These are phyloP conservation scores for Colletotrichum sp. DNA, from an alignment of 2,329 filamentous ascomycete genomes.

Conservation along the genomic window DNA sequence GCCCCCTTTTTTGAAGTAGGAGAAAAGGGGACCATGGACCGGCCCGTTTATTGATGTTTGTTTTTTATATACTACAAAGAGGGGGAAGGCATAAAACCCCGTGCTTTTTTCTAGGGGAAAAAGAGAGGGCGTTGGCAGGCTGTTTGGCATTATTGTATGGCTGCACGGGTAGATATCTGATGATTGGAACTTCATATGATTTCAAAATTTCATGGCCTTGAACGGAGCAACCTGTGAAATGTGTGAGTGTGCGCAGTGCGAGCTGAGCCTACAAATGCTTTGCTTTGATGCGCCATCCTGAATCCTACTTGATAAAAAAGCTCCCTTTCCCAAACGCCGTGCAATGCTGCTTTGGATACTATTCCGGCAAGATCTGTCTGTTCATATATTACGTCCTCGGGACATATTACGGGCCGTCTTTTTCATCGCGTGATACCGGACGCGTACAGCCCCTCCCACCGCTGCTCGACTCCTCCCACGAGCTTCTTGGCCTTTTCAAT, in stretches of 20 bases:
- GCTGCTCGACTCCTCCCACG: constrained; percentile 68
- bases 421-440: constrained; percentile 11
- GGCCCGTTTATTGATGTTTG: neutral
- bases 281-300: neutral
- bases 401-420: neutral
- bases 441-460: constrained; percentile 59
- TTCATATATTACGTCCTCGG: neutral
- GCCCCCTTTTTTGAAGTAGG: neutral
- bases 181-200: neutral
- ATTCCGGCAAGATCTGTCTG: neutral
- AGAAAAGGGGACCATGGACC: neutral
- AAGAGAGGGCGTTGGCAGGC: neutral
- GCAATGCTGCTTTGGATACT: constrained; percentile 31
- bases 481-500: constrained; percentile 72
- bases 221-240: neutral
- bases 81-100: neutral
- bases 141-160: neutral
- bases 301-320: neutral
- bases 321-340: constrained; percentile 33
- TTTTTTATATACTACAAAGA: neutral
- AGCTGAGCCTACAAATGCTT: neutral
- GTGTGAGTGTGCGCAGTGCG: neutral
- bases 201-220: neutral
- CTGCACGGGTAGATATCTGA: neutral
- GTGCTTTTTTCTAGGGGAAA: neutral